phyloP scores from a whole-genome alignment of 2,329 filamentous ascomycete genomes.

The Ascochyta viciae-villosae region DNA sequence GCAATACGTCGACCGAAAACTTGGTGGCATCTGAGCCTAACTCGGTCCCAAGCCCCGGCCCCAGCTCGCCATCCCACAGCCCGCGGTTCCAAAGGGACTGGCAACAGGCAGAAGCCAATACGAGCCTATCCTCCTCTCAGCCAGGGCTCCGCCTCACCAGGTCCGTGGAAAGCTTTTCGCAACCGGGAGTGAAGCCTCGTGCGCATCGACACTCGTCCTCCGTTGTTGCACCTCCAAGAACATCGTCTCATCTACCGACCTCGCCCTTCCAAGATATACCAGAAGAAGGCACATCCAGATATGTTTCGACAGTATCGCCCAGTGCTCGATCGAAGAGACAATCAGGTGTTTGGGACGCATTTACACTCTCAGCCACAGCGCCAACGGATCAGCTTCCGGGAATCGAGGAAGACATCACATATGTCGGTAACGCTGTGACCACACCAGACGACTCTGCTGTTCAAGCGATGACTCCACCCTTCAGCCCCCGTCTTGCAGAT shows the following conservation, averaged over 20 bases:
- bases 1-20: conserved; percentile 8
- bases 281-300: conserved; percentile 21
- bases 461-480: conserved; percentile 49
- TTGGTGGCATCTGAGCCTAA: conserved; percentile 17
- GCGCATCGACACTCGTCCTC: conserved; percentile 49
- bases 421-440: conserved; percentile 51
- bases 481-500: conserved; percentile 48
- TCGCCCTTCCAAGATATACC: conserved; percentile 28
- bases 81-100: conserved; percentile 22
- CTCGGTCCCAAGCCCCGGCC: conserved; percentile 26
- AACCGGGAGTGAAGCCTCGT: conserved; percentile 55
- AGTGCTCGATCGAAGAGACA: conserved; percentile 34
- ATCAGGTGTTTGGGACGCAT: conserved; percentile 44
- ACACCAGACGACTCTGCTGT: conserved; percentile 52
- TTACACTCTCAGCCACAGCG: conserved; percentile 28
- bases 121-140: conserved; percentile 19
- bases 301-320: background rate
- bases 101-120: conserved; percentile 19
- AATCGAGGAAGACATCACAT: conserved; percentile 40
- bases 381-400: conserved; percentile 29
- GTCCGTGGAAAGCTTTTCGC: conserved; percentile 62
- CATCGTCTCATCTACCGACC: conserved; percentile 44
- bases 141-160: conserved; percentile 38
- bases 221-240: conserved; percentile 50
- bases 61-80: conserved; percentile 35